Percentiles rank a stretch among this genome's conserved stretches.
Evolutionary conservation across 768 basidiomycete species (phyloP).

Genomic region (Tephrocybe sp.): DNA sequence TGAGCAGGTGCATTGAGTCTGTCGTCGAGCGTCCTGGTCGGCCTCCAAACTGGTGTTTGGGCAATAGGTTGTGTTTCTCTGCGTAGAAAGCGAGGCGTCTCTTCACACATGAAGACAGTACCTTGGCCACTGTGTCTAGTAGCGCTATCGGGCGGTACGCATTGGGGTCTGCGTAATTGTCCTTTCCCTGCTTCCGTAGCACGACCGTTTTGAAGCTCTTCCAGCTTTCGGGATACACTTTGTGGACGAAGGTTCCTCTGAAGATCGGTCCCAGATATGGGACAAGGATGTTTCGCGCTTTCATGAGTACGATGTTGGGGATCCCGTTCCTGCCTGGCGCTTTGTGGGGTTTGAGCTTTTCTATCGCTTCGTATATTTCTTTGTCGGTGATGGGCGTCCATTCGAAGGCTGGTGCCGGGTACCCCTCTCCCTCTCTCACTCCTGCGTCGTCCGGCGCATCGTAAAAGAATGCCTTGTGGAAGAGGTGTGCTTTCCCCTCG

Average conservation of each 20-base stretch:
- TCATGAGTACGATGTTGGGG: constrained; percentile 30
- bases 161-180: constrained; percentile 29
- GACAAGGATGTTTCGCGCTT: constrained; percentile 20
- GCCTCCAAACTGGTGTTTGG: constrained; percentile 24
- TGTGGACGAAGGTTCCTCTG: constrained; percentile 22
- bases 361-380: constrained; percentile 24
- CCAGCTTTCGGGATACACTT: constrained; percentile 26
- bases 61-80: constrained; percentile 17
- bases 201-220: constrained; percentile 25
- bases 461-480: constrained; percentile 29
- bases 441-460: background rate
- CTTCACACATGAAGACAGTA: constrained; percentile 20
- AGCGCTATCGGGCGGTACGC: constrained; percentile 34
- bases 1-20: background rate
- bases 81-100: constrained; percentile 13
- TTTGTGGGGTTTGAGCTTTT: constrained; percentile 31
- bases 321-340: constrained; percentile 24
- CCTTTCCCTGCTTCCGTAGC: constrained; percentile 33
- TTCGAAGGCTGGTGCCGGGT: constrained; percentile 22
- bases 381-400: constrained; percentile 20
- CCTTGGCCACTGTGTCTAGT: constrained; percentile 16
- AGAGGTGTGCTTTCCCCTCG: constrained; percentile 19
- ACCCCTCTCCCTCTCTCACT: constrained; percentile 16
- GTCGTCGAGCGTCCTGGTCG: constrained; percentile 3
- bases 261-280: constrained; percentile 26